A percentile compares a stretch with the other conserved stretches of the same genome.
Conservation (phyloP, 306 rosid genomes). For the Sindora glabra region DNA sequence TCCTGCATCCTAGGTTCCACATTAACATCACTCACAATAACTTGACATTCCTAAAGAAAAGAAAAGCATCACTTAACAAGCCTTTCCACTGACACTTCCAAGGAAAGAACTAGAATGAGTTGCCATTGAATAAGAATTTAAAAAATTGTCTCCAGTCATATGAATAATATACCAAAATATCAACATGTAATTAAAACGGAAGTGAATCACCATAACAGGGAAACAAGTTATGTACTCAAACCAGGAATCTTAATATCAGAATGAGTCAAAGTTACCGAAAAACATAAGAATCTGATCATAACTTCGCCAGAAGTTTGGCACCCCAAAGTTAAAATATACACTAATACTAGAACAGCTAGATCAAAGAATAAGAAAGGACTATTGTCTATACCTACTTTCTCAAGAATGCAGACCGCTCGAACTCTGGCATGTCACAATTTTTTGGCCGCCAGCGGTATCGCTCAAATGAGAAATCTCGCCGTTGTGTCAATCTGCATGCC, state of each 20-base stretch:
- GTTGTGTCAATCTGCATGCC: constrained; percentile 79
- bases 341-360: no score
- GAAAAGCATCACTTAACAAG: neutral
- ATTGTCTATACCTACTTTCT: constrained; percentile 71
- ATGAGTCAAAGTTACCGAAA: neutral
- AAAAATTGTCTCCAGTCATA: neutral
- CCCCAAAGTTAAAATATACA: neutral
- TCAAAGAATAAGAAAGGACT: constrained; percentile 7
- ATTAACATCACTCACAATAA: constrained; percentile 7
- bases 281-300: constrained; percentile 1
- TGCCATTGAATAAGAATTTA: neutral
- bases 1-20: constrained; percentile 72
- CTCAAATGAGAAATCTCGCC: constrained; percentile 74
- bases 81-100: neutral
- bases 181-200: neutral
- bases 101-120: neutral
- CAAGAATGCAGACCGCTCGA: constrained; percentile 57
- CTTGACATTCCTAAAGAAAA: no score
- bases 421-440: constrained; percentile 65
- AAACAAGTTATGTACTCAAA: neutral
- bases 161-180: neutral
- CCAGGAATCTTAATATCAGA: neutral
- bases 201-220: neutral
- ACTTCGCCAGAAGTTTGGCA: neutral
- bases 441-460: constrained; percentile 80